These are phyloP conservation scores for Stemphylium beticola DNA, from an alignment of 2,329 filamentous ascomycete species.

Conservation along the genomic window DNA sequence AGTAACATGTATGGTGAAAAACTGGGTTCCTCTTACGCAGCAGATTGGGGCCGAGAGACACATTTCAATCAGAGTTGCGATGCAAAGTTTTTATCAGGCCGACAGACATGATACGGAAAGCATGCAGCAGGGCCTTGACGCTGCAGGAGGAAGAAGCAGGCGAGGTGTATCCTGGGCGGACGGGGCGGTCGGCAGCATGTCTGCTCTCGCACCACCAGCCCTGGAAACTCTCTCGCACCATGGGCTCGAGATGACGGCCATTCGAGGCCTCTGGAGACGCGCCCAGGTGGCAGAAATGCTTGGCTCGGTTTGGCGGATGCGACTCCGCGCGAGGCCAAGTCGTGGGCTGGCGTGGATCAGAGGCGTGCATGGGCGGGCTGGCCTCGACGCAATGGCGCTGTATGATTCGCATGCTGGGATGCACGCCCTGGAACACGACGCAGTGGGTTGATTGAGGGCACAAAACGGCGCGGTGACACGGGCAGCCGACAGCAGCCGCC, in stretches of 20 bases:
- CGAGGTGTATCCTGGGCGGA: background rate
- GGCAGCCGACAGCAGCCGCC: slow-evolving; percentile 38
- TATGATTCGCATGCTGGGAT: slow-evolving; percentile 30
- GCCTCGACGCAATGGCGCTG: slow-evolving; percentile 26
- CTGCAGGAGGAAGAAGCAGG: background rate
- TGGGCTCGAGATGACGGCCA: slow-evolving; percentile 15
- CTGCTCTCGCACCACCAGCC: slow-evolving; percentile 16
- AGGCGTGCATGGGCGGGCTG: slow-evolving; percentile 25
- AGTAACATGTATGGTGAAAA: slow-evolving; percentile 8
- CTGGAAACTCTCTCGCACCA: slow-evolving; percentile 13
- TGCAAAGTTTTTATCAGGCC: slow-evolving; percentile 28
- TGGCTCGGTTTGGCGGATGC: slow-evolving; percentile 28
- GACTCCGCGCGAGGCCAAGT: slow-evolving; percentile 19
- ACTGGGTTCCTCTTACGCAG: slow-evolving; percentile 32
- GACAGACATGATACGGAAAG: slow-evolving; percentile 15
- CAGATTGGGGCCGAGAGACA: slow-evolving; percentile 23
- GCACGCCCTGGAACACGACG: slow-evolving; percentile 24
- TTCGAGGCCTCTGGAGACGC: slow-evolving; percentile 29
- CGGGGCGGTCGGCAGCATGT: slow-evolving; percentile 16
- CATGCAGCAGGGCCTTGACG: slow-evolving; percentile 10
- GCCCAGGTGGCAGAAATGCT: slow-evolving; percentile 21
- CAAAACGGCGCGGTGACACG: slow-evolving; percentile 35
- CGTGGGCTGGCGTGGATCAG: slow-evolving; percentile 17
- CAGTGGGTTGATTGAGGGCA: slow-evolving; percentile 36
- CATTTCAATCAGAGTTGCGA: slow-evolving; percentile 7